Evolutionary conservation across 2,329 filamentous ascomycete genomes (phyloP), one percentile per base, ranked within the genome.

Genomic region (Rutstroemia sp.): DNA sequence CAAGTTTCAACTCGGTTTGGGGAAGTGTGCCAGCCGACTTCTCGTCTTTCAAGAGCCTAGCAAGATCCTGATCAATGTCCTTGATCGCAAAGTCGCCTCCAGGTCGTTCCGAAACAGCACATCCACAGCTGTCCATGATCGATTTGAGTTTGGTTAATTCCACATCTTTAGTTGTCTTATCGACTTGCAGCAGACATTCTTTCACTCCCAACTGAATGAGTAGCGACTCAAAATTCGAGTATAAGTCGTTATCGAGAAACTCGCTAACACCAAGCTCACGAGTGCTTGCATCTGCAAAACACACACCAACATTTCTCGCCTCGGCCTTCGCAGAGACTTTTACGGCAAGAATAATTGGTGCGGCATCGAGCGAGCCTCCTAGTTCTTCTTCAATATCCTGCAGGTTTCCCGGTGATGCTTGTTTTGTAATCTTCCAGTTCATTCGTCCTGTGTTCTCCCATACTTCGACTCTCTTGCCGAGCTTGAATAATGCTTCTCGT

Each of bases 161-260:
- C 0, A 88, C 83, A 67, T 99, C 92, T 70, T 95, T 96, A 59
- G 88, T 87, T 5, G 80, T 75, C 57, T 83, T 81, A 68, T 97
- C 92, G 19, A 83, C 74, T 65, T 90, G 87, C n/a, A 99, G 74
- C 30, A 99, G 75, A 67, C 92, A 96, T 71, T 99, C 94, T 69
- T 91, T 94, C 19, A 96, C 90, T 5, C 94, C 94, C 3, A 99
- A 82, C 70, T 99, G 95, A 63, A 99, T 99, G 52, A 99, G 82
- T 18, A 99, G 79, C 3, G 92, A 91, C 74, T 99, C 94, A 63
- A 99, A 95, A 71, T 99, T 99, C 52, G 92, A 97, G 75, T 95
- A 99, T 9, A 96, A 79, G 69, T 99, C 94, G 68, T 97, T 99
- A 77, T 99, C 94, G n/a, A 96, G 81, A 63, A 99, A 99, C 70